Base-by-base conservation (phyloP, 1,284 basidiomycete species). In the Flammula alnicola region DNA sequence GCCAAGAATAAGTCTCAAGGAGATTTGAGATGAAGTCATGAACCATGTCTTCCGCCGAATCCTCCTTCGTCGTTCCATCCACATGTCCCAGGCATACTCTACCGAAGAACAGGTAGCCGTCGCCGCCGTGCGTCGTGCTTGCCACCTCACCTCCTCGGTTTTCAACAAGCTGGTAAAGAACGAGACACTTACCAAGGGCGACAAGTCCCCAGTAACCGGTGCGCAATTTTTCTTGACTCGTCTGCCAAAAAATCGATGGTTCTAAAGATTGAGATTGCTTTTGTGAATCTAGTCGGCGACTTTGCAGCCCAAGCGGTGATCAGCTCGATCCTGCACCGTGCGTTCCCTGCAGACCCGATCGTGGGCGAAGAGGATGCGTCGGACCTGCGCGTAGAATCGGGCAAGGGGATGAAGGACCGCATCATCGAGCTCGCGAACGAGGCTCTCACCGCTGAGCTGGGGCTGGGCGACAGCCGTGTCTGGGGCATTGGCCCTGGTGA, bases 181-280 rank as follows among this genome's bases (percentile, higher is more conserved):
- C 60, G 95, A 98, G 67, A 93, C 91, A 0, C 75, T 97, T 38
- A 88, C 86, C 37, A 99, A 99, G 69, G 86, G 82, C 45, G 97
- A 99, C 77, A 95, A 95, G 71, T 94, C 91, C 27, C 96, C 96
- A 3, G 96, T 99, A 3, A 99, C 96, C 10, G 92, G 93, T 92
- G 56, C 47, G 74, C 2, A 36, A n/a, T n/a, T n/a, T n/a, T n/a
- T n/a, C n/a, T n/a, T n/a, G n/a, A n/a, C n/a, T n/a, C n/a, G n/a
- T n/a, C n/a, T n/a, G n/a, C n/a, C n/a, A n/a, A n/a, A n/a, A n/a
- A n/a, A n/a, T n/a, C n/a, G n/a, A n/a, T n/a, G n/a, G n/a, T n/a
- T n/a, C n/a, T n/a, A n/a, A n/a, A n/a, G n/a, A n/a, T n/a, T n/a
- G n/a, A n/a, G 17, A 38, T 44, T n/a, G 14, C 29, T 39, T 43